A percentile compares a stretch with the other conserved stretches of the same genome.
Evolutionary conservation across 1,284 basidiomycete species (phyloP).

Genomic region (Cronartium ribicola): DNA sequence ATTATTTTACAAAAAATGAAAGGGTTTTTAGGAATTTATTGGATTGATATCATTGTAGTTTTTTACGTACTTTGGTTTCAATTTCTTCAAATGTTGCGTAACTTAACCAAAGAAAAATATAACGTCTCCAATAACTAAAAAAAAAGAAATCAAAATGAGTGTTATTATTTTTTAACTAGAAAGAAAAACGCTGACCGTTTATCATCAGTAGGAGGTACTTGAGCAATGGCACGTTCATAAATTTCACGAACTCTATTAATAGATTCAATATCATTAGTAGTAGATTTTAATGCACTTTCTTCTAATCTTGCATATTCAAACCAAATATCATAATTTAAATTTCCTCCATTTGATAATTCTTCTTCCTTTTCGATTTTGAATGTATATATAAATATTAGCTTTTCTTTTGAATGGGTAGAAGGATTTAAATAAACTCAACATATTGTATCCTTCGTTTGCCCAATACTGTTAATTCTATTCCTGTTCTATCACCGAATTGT

Average conservation of each 20-base stretch:
- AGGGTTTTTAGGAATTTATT: neutral
- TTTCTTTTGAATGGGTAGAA: neutral
- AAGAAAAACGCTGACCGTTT: conserved; percentile 60
- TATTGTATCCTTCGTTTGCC: conserved; percentile 96
- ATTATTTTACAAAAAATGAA: conserved; percentile 27
- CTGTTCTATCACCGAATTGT: conserved; percentile 83
- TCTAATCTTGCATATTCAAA: conserved; percentile 93
- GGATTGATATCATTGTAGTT: no score
- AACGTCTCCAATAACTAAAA: conserved; percentile 71
- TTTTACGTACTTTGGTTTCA: conserved; percentile 67
- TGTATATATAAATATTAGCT: neutral
- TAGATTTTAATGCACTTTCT: conserved; percentile 74
- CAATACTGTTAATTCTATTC: conserved; percentile 87
- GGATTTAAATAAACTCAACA: conserved; percentile 53
- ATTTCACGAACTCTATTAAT: conserved; percentile 77
- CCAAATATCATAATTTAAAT: conserved; percentile 93
- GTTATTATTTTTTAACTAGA: neutral
- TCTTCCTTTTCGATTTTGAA: conserved; percentile 57
- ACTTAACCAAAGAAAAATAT: conserved; percentile 93
- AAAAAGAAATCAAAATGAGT: neutral
- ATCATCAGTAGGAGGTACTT: conserved; percentile 82
- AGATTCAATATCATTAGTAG: conserved; percentile 67
- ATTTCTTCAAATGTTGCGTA: conserved; percentile 98
- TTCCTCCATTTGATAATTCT: conserved; percentile 76
- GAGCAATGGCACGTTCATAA: conserved; percentile 93